Conservation (phyloP, 163 green algal genomes). For the Scenedesmus sp. region DNA sequence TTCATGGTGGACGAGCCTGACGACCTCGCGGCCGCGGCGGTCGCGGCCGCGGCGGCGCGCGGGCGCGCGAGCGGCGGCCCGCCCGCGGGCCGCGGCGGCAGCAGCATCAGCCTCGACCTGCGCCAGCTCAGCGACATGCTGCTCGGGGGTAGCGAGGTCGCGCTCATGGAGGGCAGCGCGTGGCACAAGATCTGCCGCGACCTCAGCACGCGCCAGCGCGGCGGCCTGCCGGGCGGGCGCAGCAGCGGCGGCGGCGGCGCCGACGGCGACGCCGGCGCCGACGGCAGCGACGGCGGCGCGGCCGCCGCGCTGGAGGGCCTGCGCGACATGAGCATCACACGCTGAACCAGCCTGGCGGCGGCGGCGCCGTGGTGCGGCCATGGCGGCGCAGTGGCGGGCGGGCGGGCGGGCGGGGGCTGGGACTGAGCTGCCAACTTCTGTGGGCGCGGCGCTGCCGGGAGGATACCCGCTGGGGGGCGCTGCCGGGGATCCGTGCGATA, state of each 20-base stretch:
- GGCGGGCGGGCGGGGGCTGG: too few species aligned
- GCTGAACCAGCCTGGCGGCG: too few species aligned
- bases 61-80: constrained; percentile 2
- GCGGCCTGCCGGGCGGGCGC: not conserved
- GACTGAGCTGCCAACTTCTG: too few species aligned
- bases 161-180: constrained; percentile 30
- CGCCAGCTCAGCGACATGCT: constrained; percentile 40
- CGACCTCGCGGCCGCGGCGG: constrained; percentile 14
- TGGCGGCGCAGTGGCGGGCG: too few species aligned
- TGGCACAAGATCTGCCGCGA: constrained; percentile 41
- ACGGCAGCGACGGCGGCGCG: not conserved
- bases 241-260: not conserved
- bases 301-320: constrained; percentile 14
- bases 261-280: not conserved
- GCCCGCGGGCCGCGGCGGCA: not conserved
- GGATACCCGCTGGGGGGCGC: too few species aligned
- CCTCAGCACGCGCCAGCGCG: constrained; percentile 1
- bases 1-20: constrained; percentile 32
- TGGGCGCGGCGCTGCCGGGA: too few species aligned
- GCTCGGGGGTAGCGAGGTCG: not conserved
- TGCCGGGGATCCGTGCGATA: too few species aligned
- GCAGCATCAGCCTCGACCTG: constrained; percentile 35
- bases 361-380: too few species aligned
- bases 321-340: constrained; percentile 37
- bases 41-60: not conserved